phyloP scores from a whole-genome alignment of 352 stramenopile genomes.

The Pythium dissotocum region DNA sequence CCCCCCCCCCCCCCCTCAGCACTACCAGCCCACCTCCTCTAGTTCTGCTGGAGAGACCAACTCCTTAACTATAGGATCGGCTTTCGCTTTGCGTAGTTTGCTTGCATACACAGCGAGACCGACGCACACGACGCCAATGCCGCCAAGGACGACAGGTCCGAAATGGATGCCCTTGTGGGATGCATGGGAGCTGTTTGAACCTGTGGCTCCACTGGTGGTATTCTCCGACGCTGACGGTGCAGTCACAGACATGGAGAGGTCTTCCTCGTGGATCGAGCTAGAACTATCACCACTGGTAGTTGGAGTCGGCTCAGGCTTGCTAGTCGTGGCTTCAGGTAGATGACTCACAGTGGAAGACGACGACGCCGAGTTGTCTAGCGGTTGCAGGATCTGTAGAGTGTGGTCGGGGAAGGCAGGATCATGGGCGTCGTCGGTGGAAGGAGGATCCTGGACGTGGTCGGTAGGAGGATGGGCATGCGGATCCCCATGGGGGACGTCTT shows the following conservation, averaged over 20 bases:
- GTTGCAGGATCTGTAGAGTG: neutral
- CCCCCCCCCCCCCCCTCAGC: constrained; percentile 34
- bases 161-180: neutral
- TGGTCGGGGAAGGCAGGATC: too few relatives aligned
- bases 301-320: too few relatives aligned
- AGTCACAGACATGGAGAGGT: neutral
- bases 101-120: neutral
- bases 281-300: too few relatives aligned
- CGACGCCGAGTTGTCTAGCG: neutral
- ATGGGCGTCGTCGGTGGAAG: too few relatives aligned
- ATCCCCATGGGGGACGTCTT: too few relatives aligned
- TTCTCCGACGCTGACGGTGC: too few relatives aligned
- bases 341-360: neutral
- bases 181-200: too few relatives aligned
- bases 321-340: neutral
- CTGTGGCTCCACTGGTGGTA: too few relatives aligned
- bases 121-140: neutral
- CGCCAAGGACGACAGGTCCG: neutral
- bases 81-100: neutral
- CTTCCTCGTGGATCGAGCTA: neutral
- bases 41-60: too few relatives aligned
- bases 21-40: too few relatives aligned
- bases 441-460: too few relatives aligned
- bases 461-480: too few relatives aligned
- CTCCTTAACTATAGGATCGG: neutral